Evolutionary conservation across 2,329 filamentous ascomycete species (phyloP).

Genomic region (Hymenoscyphus infarciens): DNA sequence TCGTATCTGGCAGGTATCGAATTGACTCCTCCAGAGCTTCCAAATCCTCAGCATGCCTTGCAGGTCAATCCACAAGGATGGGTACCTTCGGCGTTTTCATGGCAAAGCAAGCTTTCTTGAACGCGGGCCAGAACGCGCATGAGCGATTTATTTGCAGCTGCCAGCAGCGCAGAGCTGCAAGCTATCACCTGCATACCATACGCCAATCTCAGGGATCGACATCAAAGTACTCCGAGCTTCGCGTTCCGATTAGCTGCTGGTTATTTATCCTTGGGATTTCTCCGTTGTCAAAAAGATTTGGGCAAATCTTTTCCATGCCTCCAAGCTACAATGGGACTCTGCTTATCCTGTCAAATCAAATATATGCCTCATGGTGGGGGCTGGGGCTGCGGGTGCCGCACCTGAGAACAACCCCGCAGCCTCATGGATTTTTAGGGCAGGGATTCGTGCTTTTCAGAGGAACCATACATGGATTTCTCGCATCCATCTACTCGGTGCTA

Average conservation of each 20-base stretch:
- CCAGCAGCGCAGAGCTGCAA: background rate
- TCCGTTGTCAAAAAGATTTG: background rate
- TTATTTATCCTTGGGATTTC: background rate
- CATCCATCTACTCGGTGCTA: background rate
- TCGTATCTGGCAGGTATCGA: too few species aligned
- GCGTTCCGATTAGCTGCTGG: background rate
- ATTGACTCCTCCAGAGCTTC: too few species aligned
- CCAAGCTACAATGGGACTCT: background rate
- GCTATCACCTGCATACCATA: background rate
- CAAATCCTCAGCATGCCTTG: background rate
- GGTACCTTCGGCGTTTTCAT: background rate
- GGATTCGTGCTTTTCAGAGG: background rate
- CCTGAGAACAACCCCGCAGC: background rate
- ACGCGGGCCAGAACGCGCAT: background rate
- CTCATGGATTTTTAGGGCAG: background rate
- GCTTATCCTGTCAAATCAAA: constrained; percentile 9
- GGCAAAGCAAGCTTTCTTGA: background rate
- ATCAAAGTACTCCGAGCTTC: background rate
- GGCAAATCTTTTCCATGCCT: background rate
- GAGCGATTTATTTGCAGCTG: constrained; percentile 1
- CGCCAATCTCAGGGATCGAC: too few species aligned
- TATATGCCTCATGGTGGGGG: constrained; percentile 7
- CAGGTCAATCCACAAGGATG: background rate
- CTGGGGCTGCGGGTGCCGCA: background rate
- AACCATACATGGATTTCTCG: background rate